These are phyloP conservation scores for Lipomyces anomalus DNA, from an alignment of 805 yeast genomes.

Conservation along the genomic window DNA sequence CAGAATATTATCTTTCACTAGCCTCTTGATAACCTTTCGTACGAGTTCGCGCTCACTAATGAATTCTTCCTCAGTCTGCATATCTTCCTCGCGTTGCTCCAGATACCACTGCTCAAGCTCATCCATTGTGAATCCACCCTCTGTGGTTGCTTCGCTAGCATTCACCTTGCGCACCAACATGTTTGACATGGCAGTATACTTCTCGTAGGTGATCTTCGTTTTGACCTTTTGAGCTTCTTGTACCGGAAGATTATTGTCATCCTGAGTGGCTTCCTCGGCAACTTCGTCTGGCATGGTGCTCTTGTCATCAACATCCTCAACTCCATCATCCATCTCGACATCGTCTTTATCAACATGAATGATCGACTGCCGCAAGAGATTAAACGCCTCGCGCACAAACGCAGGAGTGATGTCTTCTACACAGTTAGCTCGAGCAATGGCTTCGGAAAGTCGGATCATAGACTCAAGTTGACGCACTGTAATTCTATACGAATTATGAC, in stretches of 20 bases:
- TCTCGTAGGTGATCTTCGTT: slow-evolving; percentile 70
- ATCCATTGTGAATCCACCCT: slow-evolving; percentile 58
- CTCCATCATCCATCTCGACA: slow-evolving; percentile 65
- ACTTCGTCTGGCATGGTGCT: slow-evolving; percentile 7
- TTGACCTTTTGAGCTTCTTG: slow-evolving; percentile 28
- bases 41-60: slow-evolving; percentile 66
- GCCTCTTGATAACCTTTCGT: slow-evolving; percentile 70
- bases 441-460: slow-evolving; percentile 88
- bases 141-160: slow-evolving; percentile 47
- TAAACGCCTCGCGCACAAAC: slow-evolving; percentile 91
- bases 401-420: slow-evolving; percentile 77
- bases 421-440: slow-evolving; percentile 95
- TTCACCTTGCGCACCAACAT: slow-evolving; percentile 61
- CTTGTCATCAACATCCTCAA: slow-evolving; percentile 39
- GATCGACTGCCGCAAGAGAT: slow-evolving; percentile 80
- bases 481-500: slow-evolving; percentile 79
- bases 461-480: slow-evolving; percentile 92
- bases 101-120: slow-evolving; percentile 79
- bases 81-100: slow-evolving; percentile 61
- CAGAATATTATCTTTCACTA: slow-evolving; percentile 78
- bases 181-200: slow-evolving; percentile 79
- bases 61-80: slow-evolving; percentile 64
- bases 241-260: slow-evolving; percentile 13
- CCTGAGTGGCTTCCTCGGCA: slow-evolving; percentile 24
- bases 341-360: slow-evolving; percentile 93